Base-by-base conservation (phyloP, 106 monocot genomes). In the Cymbidium sinense region DNA sequence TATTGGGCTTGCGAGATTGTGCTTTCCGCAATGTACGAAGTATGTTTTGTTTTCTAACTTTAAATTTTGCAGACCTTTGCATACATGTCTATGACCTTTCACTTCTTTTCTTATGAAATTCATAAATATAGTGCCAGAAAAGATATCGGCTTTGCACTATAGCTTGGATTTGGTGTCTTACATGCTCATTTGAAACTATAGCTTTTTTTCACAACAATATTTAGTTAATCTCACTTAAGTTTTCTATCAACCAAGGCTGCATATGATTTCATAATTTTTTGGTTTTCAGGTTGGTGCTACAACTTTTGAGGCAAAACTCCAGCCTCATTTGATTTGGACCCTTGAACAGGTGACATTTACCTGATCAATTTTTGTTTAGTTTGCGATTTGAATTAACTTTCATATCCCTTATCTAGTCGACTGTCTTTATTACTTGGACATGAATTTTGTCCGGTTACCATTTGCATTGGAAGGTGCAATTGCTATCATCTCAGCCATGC, bases 291-390 rank as follows among this genome's bases (percentile, higher is more conserved):
- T 88, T 82, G 88, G 86, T 30, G 89, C 90, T 9, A 54, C 78
- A 41, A 99, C 89, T 23, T 99, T 92, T 79, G 78, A 86, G 75
- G 89, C 92, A 80, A 93, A 84, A 76, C 54, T 99, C 28, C 99
- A 93, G 58, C 88, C 83, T 73, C 87, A 93, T 85, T 85, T 99
- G 72, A 18, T 92, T 64, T 99, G 94, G 94, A 92, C 75, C 28
- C 89, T 95, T 81, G 90, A 94, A 55, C 92, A 95, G 92, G 99
- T 99, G 41, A 19, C 79, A 3, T 29, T 51, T 47, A 2, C 47
- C 47, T 47, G 67, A 62, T 23, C 10, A 47, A 54, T 11, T 69
- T 62, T 62, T 62, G n/a, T 62, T 25, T 23, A 25, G 61, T 62
- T 62, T 62, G n/a, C 27, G 54, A 54, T 7, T 25, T 62, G 23